A percentile compares a stretch with the other conserved stretches of the same genome.
Evolutionary conservation across 116 monocot genomes (phyloP).

Genomic region (Cymodocea nodosa): DNA sequence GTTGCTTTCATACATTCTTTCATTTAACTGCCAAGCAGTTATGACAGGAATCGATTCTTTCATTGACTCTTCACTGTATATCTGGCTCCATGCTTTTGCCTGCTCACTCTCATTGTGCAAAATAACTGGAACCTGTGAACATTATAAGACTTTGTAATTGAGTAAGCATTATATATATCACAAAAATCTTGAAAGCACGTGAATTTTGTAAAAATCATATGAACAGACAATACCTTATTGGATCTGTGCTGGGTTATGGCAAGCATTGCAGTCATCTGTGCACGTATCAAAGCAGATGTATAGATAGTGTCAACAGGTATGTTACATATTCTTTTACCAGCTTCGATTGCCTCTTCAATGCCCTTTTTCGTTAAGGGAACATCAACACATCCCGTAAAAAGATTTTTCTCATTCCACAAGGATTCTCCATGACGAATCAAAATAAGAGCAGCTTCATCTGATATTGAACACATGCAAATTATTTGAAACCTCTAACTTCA

Average conservation of each 20-base stretch:
- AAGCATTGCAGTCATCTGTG: conserved; percentile 99
- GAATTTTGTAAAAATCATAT: not conserved
- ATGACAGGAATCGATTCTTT: conserved; percentile 89
- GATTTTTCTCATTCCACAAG: conserved; percentile 95
- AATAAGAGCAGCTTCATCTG: conserved; percentile 95
- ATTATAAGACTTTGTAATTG: not conserved
- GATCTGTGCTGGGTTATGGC: conserved; percentile 94
- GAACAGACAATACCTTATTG: conserved; percentile 52
- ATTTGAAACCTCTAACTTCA: not conserved
- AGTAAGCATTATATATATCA: not conserved
- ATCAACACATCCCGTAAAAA: conserved; percentile 98
- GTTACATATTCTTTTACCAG: conserved; percentile 82
- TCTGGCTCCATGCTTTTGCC: conserved; percentile 58
- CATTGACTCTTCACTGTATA: conserved; percentile 72
- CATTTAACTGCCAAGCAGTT: conserved; percentile 93
- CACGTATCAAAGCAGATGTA: conserved; percentile 87
- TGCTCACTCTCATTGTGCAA: conserved; percentile 68
- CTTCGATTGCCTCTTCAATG: conserved; percentile 97
- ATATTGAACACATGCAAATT: conserved; percentile 2
- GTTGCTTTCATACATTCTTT: conserved; percentile 64
- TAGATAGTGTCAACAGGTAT: conserved; percentile 90
- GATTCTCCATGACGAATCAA: conserved; percentile 94
- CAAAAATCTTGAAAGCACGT: not conserved
- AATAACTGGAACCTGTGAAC: conserved; percentile 72
- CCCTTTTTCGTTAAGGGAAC: conserved; percentile 90